phyloP scores from a whole-genome alignment of 305 asterid genomes.

The Solanum hybrid region DNA sequence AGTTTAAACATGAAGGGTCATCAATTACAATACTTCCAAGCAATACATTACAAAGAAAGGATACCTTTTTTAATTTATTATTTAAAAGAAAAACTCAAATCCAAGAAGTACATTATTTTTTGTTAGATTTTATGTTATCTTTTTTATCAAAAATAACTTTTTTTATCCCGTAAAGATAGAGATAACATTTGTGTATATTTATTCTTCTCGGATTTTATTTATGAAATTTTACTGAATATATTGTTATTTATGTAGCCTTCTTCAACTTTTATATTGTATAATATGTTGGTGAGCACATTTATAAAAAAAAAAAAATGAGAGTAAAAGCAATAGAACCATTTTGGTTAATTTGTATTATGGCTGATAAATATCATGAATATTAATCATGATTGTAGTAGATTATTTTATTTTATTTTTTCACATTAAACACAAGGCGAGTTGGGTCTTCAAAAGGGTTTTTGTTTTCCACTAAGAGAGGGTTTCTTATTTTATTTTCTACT shows the following conservation, averaged over 20 bases:
- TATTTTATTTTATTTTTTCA: not conserved
- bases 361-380: not conserved
- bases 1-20: constrained; percentile 17
- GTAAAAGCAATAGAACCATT: not conserved
- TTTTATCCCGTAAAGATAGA: not conserved
- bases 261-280: not conserved
- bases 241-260: not conserved
- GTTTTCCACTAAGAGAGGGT: not conserved
- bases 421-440: not conserved
- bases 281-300: not conserved
- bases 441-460: not conserved
- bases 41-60: constrained; percentile 2
- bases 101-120: not conserved
- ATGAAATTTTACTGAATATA: not conserved
- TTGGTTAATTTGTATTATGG: not conserved
- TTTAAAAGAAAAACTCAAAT: not conserved
- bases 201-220: rapidly evolving
- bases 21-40: constrained; percentile 18
- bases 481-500: not conserved
- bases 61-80: not conserved
- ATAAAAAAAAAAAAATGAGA: not conserved
- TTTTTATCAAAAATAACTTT: not conserved
- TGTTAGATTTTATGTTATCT: not conserved
- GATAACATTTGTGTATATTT: not conserved
- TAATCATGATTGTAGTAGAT: not conserved